phyloP scores from a whole-genome alignment of 2,329 filamentous ascomycete species.

The Hypoxylon rubiginosum region DNA sequence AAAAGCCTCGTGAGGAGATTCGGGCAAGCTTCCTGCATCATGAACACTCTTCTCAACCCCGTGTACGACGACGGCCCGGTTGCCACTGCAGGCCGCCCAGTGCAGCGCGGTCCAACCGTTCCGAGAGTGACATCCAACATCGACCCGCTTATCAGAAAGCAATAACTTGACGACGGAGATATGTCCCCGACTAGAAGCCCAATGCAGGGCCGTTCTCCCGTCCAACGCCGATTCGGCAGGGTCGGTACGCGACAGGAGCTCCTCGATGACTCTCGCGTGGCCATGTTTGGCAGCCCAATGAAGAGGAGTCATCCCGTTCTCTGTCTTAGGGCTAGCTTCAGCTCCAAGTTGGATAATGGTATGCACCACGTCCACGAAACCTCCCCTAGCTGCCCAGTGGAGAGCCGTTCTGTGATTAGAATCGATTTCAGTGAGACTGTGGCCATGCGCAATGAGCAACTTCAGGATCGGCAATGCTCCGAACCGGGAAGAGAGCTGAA shows the following conservation, averaged over 20 bases:
- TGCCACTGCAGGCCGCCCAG: constrained; percentile 2
- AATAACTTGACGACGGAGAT: not conserved
- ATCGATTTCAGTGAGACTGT: not conserved
- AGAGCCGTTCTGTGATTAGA: not conserved
- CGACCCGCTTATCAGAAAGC: constrained; percentile 1
- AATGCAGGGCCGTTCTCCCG: constrained; percentile 6
- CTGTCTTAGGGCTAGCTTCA: not conserved
- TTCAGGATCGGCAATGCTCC: not conserved
- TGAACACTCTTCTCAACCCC: no score
- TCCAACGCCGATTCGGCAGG: not conserved
- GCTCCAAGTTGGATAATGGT: not conserved
- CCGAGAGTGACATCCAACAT: not conserved
- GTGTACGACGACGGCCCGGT: not conserved
- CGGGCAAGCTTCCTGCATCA: no score
- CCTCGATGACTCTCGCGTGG: not conserved
- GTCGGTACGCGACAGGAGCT: not conserved
- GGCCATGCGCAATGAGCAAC: not conserved
- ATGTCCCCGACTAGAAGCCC: constrained; percentile 1
- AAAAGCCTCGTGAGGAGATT: not conserved
- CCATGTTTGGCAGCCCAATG: constrained; percentile 4
- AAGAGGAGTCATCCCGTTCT: constrained; percentile 2
- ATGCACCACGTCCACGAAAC: not conserved
- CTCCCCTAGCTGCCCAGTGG: not conserved
- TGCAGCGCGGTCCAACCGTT: constrained; percentile 4
- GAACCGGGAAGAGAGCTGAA: not conserved